Evolutionary conservation across 768 basidiomycete species (phyloP), one percentile per base, ranked within the genome.

Genomic region (Pulveroboletus sp.): DNA sequence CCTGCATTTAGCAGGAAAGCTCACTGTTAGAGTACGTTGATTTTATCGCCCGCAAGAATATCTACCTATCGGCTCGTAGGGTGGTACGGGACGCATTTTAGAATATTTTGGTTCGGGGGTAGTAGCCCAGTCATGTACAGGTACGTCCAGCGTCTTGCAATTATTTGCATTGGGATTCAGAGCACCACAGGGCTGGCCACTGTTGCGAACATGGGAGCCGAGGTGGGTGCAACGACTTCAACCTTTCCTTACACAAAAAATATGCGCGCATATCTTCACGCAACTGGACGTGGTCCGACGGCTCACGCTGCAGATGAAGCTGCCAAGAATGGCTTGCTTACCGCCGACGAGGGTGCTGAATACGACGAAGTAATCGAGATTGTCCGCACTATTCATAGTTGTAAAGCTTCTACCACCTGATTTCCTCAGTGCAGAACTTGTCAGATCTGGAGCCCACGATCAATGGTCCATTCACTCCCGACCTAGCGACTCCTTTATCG

Each of bases 151-250:
- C 39, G 36, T 27, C 39, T 5, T 37, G 9, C 10, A 37, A 17
- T 27, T 8, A n/a, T 27, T 44, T 27, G 12, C 46, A 36, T 38
- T 9, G 48, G 33, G 36, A 39, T 42, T 50, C 12, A 39, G 24
- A 43, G 17, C 35, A 10, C 41, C 39, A 27, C 43, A 88, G 89
- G 90, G 48, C 72, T 96, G 47, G 96, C 95, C 1, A 98, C 96
- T 2, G 88, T 99, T 48, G 88, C 91, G 39, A 98, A 99, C 70
- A 99, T 98, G 96, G 96, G 96, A 44, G 96, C 96, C 11, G 96
- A 99, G 74, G 94, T 98, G n/a, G 96, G 96, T 35, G 96, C 96
- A n/a, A 99, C 96, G 1, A 98, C 96, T 0, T 95, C 94, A 1
- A 92, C 89, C 6, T 99, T 99, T 78, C 94, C 95, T 5, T 99